phyloP scores from a whole-genome alignment of 2,329 filamentous ascomycete species.

The Apiospora saccharicola region DNA sequence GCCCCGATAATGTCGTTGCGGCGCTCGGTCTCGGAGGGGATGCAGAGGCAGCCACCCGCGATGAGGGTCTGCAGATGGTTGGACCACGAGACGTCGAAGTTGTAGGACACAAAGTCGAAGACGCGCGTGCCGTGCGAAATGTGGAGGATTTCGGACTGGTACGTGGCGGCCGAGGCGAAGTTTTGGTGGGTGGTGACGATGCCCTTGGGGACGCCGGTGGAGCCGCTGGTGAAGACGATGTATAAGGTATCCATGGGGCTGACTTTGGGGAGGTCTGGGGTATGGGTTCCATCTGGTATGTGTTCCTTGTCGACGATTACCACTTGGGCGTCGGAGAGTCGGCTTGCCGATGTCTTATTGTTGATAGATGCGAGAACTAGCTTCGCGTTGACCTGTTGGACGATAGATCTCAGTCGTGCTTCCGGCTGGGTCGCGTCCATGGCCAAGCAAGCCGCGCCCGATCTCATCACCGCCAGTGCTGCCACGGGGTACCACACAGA shows the following conservation, averaged over 20 bases:
- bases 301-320: background rate
- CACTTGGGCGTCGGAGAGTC: background rate
- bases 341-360: background rate
- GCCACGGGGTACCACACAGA: conserved; percentile 22
- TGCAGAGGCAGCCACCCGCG: background rate
- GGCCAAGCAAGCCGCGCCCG: conserved; percentile 19
- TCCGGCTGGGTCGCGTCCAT: too few species aligned
- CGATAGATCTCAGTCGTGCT: too few species aligned
- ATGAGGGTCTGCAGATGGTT: too few species aligned
- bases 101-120: too few species aligned
- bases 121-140: too few species aligned
- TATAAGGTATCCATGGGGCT: too few species aligned
- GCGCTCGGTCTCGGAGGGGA: conserved; percentile 36
- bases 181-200: conserved; percentile 26
- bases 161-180: conserved; percentile 28
- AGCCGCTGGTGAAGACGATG: too few species aligned
- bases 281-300: background rate
- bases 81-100: too few species aligned
- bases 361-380: background rate
- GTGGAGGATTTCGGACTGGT: background rate
- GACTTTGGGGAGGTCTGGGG: background rate
- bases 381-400: background rate
- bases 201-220: too few species aligned
- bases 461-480: conserved; percentile 12
- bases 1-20: background rate